Evolutionary conservation across 202 grass and related monocot species (phyloP).

Genomic region (Setaria italica): DNA sequence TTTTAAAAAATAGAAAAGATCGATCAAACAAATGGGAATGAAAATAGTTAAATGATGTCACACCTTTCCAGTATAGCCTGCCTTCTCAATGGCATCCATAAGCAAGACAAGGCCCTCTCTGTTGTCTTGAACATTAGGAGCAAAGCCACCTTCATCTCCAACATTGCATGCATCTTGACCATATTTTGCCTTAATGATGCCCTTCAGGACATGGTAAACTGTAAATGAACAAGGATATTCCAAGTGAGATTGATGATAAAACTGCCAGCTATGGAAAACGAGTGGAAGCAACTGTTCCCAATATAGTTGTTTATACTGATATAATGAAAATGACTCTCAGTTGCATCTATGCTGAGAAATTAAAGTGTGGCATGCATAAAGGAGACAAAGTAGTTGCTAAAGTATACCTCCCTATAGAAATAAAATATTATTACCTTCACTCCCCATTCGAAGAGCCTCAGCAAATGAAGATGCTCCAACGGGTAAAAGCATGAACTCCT

Average conservation of each 20-base stretch:
- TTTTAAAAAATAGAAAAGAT: slow-evolving; percentile 15
- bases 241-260: slow-evolving; percentile 17
- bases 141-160: slow-evolving; percentile 97
- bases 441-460: slow-evolving; percentile 82
- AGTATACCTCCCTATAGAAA: background rate
- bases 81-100: slow-evolving; percentile 97
- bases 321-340: background rate
- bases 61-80: slow-evolving; percentile 91
- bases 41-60: slow-evolving; percentile 19
- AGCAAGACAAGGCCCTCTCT: slow-evolving; percentile 95
- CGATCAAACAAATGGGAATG: slow-evolving; percentile 5
- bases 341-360: background rate
- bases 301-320: background rate
- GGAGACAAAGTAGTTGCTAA: background rate
- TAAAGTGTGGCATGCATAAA: background rate
- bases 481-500: slow-evolving; percentile 97
- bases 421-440: slow-evolving; percentile 68
- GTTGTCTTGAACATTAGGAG: slow-evolving; percentile 99
- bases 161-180: slow-evolving; percentile 99
- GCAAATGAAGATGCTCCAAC: slow-evolving; percentile 87
- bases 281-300: background rate
- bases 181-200: slow-evolving; percentile 98
- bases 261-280: background rate
- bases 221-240: slow-evolving; percentile 26
- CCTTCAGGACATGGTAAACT: slow-evolving; percentile 94